A percentile compares a stretch with the other conserved stretches of the same genome.
Conservation (phyloP, 2,329 filamentous ascomycete genomes). For the Cadophora sp. region DNA sequence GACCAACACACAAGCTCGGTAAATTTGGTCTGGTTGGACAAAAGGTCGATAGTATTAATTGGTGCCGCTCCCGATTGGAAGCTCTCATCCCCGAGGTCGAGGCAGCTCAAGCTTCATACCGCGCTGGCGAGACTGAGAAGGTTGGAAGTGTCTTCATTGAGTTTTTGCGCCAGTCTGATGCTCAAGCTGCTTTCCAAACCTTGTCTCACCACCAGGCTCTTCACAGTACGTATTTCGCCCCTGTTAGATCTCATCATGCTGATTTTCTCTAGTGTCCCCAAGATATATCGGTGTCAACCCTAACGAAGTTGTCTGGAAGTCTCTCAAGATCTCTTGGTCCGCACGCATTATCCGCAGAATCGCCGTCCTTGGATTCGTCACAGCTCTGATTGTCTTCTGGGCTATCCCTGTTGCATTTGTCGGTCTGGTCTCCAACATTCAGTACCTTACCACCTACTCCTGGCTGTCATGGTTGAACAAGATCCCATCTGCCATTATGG, state of each 20-base stretch:
- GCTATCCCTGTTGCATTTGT: conserved; percentile 77
- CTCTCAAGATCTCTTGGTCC: conserved; percentile 86
- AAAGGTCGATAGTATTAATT: conserved; percentile 95
- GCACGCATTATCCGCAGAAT: conserved; percentile 78
- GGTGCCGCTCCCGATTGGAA: conserved; percentile 80
- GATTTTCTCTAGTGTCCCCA: conserved; percentile 64
- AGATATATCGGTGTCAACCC: conserved; percentile 85
- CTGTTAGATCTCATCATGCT: conserved; percentile 7
- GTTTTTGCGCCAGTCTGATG: conserved; percentile 81
- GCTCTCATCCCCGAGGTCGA: conserved; percentile 76
- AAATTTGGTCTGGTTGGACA: conserved; percentile 75
- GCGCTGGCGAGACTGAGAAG: conserved; percentile 66
- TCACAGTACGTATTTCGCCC: conserved; percentile 52
- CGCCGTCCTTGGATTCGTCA: conserved; percentile 73
- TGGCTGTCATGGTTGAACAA: conserved; percentile 78
- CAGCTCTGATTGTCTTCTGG: conserved; percentile 87
- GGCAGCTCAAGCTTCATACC: conserved; percentile 71
- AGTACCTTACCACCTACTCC: conserved; percentile 66
- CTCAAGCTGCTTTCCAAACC: conserved; percentile 86
- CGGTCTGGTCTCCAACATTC: conserved; percentile 85
- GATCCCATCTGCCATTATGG: conserved; percentile 74
- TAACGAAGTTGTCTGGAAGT: conserved; percentile 85
- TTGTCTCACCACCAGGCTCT: conserved; percentile 86
- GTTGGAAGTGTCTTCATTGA: conserved; percentile 82
- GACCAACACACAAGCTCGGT: conserved; percentile 78